These are phyloP conservation scores for Puccinia novopanici DNA, from an alignment of 1,284 basidiomycete genomes.

Conservation along the genomic window DNA sequence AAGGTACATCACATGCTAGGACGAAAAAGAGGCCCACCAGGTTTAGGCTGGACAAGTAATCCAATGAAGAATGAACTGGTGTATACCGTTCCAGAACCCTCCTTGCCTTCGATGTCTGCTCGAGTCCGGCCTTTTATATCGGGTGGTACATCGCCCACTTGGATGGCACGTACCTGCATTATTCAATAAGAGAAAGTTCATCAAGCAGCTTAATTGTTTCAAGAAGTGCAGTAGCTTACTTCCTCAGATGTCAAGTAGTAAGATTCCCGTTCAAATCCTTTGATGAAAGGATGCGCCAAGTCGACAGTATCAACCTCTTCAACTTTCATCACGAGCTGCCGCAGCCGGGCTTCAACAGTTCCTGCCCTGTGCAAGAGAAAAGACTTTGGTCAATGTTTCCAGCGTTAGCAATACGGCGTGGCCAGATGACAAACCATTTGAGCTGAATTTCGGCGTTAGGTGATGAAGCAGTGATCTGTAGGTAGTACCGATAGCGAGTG, in stretches of 20 bases:
- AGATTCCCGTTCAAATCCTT: slow-evolving; percentile 84
- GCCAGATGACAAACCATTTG: slow-evolving; percentile 74
- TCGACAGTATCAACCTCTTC: slow-evolving; percentile 89
- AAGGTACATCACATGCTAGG: slow-evolving; percentile 63
- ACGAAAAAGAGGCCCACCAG: slow-evolving; percentile 67
- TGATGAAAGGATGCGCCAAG: slow-evolving; percentile 91
- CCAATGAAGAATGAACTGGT: slow-evolving; percentile 97
- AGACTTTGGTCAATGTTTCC: slow-evolving; percentile 35
- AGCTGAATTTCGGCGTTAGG: slow-evolving; percentile 80
- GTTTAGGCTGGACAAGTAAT: slow-evolving; percentile 85
- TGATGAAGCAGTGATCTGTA: slow-evolving; percentile 94
- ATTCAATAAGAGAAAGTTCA: not conserved
- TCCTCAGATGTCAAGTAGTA: slow-evolving; percentile 78
- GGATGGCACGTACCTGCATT: slow-evolving; percentile 76
- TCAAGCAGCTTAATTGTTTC: not conserved
- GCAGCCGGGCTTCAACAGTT: slow-evolving; percentile 93
- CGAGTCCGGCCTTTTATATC: slow-evolving; percentile 72
- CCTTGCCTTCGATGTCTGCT: slow-evolving; percentile 76
- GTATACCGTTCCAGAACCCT: slow-evolving; percentile 76
- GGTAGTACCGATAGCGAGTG: slow-evolving; percentile 92
- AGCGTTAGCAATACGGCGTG: slow-evolving; percentile 32
- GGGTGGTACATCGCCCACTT: slow-evolving; percentile 80
- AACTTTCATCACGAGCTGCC: slow-evolving; percentile 94
- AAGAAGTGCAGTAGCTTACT: slow-evolving; percentile 56
- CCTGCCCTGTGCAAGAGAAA: slow-evolving; percentile 68